Evolutionary conservation across 805 yeast genomes (phyloP).

Genomic region (Myxozyma monticola): DNA sequence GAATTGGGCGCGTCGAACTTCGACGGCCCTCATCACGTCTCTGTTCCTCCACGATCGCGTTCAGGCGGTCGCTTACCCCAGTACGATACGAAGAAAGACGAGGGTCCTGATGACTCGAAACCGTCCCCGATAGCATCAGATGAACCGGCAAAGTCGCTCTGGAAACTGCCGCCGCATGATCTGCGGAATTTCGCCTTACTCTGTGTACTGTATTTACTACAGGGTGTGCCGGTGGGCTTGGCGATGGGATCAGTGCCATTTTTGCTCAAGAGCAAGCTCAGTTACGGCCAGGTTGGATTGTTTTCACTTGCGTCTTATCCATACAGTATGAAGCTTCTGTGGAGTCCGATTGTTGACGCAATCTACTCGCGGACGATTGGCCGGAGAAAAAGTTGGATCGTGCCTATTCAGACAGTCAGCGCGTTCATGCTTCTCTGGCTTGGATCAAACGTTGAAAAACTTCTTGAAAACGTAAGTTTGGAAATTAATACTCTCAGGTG

Average conservation of each 20-base stretch:
- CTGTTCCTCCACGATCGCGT: slow-evolving; percentile 22
- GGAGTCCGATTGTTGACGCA: slow-evolving; percentile 97
- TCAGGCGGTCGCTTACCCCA: slow-evolving; percentile 10
- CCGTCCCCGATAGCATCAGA: background rate
- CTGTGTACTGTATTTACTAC: slow-evolving; percentile 74
- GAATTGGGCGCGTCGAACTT: slow-evolving; percentile 29
- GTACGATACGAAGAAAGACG: slow-evolving; percentile 7
- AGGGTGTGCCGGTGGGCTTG: slow-evolving; percentile 95
- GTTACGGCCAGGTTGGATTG: slow-evolving; percentile 86
- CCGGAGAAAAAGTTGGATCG: slow-evolving; percentile 88
- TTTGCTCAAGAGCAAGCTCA: slow-evolving; percentile 73
- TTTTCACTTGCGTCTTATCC: slow-evolving; percentile 94
- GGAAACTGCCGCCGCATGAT: slow-evolving; percentile 47
- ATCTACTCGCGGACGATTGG: slow-evolving; percentile 67
- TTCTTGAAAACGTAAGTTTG: slow-evolving; percentile 46
- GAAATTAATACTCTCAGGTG: background rate
- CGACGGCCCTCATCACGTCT: slow-evolving; percentile 25
- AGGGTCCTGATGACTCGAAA: background rate
- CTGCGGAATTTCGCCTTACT: slow-evolving; percentile 73
- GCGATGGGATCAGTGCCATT: slow-evolving; percentile 96
- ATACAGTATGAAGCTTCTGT: slow-evolving; percentile 82
- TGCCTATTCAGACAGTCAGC: slow-evolving; percentile 78
- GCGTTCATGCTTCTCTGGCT: slow-evolving; percentile 56
- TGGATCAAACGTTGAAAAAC: slow-evolving; percentile 57
- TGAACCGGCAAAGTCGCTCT: slow-evolving; percentile 17